Base-by-base conservation (phyloP, 352 stramenopile genomes). In the Phytopythium aichiense region DNA sequence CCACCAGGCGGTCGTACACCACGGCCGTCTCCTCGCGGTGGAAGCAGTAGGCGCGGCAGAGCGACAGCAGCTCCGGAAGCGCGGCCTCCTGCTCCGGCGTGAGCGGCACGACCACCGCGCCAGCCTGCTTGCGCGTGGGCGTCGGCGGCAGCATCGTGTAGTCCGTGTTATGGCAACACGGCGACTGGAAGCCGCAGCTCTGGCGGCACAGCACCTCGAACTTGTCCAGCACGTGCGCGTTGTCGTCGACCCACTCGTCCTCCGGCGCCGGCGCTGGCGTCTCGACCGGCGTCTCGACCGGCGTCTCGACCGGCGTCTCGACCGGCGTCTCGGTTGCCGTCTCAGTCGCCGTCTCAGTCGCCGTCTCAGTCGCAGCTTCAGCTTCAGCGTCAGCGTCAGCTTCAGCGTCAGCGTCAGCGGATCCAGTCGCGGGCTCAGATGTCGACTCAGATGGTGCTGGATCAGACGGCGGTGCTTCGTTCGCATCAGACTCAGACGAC, bases 131-230 rank as follows among this genome's bases (percentile, higher is more conserved):
- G 23, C 63, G 60, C 4, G 61, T 37, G 0, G 58, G 37, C 33
- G 63, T 55, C 7, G 55, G 49, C 15, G 72, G 67, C 22, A 88
- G 64, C 74, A 85, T 84, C 28, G 76, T 77, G 68, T 86, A 88
- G 46, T 83, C 72, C 4, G 67, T 40, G 31, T 83, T 77, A 60
- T 88, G 72, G 63, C 78, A 87, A 60, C 78, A 87, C 11, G 76
- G 79, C 16, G 72, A 72, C 62, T 88, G 79, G 54, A 88, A 88
- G 30, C 76, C 76, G 56, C 74, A 86, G 57, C 76, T 86, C 58
- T 86, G 76, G 12, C 60, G 70, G 64, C 79, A 88, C 30, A 88
- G 68, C 54, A 76, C 60, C 61, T 75, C 71, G 61, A 80, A 88
- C 60, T 88, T 86, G 3, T 84, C 72, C 45, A 88, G 60, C 13